Conservation (phyloP, 2,329 filamentous ascomycete genomes). For the Alternaria rosae region DNA sequence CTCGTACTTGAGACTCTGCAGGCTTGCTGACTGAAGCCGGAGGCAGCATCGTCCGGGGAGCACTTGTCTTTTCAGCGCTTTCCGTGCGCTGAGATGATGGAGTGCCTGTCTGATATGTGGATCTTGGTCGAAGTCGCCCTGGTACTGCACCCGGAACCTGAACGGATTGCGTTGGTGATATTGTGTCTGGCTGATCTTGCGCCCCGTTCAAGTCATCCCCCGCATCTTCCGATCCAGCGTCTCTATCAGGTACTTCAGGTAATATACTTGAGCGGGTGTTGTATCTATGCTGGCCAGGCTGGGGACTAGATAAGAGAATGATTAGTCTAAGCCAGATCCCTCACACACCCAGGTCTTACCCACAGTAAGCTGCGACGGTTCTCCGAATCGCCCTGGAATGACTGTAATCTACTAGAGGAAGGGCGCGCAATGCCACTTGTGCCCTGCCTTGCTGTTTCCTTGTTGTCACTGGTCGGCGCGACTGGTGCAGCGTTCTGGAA, state of each 20-base stretch:
- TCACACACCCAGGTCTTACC: background rate
- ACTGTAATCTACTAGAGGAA: conserved; percentile 1
- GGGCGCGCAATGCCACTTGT: conserved; percentile 6
- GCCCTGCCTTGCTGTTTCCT: background rate
- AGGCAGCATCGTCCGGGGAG: conserved; percentile 26
- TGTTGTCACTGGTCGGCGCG: background rate
- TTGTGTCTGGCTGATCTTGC: background rate
- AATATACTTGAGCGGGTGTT: conserved; percentile 18
- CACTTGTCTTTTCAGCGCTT: conserved; percentile 12
- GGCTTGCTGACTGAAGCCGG: conserved; percentile 28
- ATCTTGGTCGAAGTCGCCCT: conserved; percentile 38
- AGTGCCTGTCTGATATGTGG: conserved; percentile 38
- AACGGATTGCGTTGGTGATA: background rate
- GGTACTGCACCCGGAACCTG: conserved; percentile 4
- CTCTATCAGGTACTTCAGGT: conserved; percentile 7
- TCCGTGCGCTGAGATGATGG: conserved; percentile 12
- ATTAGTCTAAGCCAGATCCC: background rate
- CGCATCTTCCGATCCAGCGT: background rate
- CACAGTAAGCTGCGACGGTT: conserved; percentile 39
- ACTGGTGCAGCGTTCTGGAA: conserved; percentile 7
- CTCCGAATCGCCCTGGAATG: conserved; percentile 20
- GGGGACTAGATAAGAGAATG: conserved; percentile 20
- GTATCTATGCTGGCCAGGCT: conserved; percentile 38
- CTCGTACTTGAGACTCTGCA: conserved; percentile 21
- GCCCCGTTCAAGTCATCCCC: background rate